Evolutionary conservation across 225 moss, liverwort and hornwort genomes (phyloP).

Genomic region (Sphagnum tenellum): DNA sequence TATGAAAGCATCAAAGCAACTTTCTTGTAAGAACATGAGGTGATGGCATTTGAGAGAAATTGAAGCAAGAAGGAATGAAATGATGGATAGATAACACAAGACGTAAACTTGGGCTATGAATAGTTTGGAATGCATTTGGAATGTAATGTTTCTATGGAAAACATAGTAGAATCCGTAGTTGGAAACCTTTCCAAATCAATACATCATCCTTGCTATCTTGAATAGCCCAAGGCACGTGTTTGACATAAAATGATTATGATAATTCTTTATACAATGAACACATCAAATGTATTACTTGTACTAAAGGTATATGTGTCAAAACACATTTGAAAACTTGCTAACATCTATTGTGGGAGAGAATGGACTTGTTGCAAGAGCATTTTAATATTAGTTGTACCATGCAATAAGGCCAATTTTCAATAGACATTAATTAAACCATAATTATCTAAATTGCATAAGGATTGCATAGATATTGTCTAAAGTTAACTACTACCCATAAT

Average conservation of each 20-base stretch:
- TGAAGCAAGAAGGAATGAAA: too few species aligned
- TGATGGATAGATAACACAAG: background rate
- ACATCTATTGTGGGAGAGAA: constrained; percentile 75
- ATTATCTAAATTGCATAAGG: background rate
- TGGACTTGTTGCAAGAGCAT: constrained; percentile 92
- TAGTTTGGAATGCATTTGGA: constrained; percentile 53
- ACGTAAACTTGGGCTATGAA: constrained; percentile 81
- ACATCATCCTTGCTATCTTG: constrained; percentile 93
- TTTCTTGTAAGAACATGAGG: too few species aligned
- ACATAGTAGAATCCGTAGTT: constrained; percentile 79
- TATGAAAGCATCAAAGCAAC: too few species aligned
- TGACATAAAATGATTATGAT: background rate
- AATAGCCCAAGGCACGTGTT: constrained; percentile 8
- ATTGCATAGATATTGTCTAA: background rate
- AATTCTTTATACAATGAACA: background rate
- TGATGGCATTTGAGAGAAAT: too few species aligned
- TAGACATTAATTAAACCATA: background rate
- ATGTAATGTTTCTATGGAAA: constrained; percentile 85
- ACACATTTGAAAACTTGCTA: constrained; percentile 81
- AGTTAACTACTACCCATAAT: too few species aligned
- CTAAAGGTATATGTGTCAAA: background rate
- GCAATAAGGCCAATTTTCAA: constrained; percentile 62
- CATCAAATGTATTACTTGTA: background rate
- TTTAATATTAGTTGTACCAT: constrained; percentile 52
- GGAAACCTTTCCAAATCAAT: constrained; percentile 70